Conservation (phyloP, 176 grass and related monocot genomes). For the Poa annua region DNA sequence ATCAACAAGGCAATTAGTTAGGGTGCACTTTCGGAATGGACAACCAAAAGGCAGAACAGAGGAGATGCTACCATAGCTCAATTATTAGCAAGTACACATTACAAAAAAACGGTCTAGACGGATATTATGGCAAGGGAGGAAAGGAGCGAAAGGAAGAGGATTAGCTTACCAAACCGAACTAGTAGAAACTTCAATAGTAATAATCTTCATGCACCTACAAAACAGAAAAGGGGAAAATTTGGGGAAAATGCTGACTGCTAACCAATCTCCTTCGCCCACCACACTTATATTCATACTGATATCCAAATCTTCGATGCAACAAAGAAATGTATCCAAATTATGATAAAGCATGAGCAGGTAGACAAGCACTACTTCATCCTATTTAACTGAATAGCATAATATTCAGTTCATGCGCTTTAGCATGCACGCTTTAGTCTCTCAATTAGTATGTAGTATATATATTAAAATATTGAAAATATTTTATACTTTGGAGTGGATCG, state of each 20-base stretch:
- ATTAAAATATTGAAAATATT: too few relatives aligned
- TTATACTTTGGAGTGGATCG: too few relatives aligned
- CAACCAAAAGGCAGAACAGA: slow-evolving; percentile 24
- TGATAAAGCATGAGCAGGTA: neutral
- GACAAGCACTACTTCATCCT: neutral
- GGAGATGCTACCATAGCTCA: slow-evolving; percentile 45
- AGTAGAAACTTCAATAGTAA: slow-evolving; percentile 19
- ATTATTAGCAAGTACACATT: slow-evolving; percentile 40
- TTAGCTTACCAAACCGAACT: slow-evolving; percentile 48
- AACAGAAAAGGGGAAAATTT: neutral
- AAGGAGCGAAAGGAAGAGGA: slow-evolving; percentile 6
- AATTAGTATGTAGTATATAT: too few relatives aligned
- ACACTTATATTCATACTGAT: neutral
- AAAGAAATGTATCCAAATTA: neutral
- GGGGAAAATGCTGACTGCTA: neutral
- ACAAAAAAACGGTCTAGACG: neutral
- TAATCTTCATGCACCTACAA: slow-evolving; percentile 5
- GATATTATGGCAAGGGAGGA: neutral
- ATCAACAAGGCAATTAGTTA: slow-evolving; percentile 28
- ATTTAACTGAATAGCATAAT: neutral
- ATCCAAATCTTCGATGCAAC: neutral
- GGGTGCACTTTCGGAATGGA: slow-evolving; percentile 13
- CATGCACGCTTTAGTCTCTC: too few relatives aligned
- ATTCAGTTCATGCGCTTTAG: too few relatives aligned
- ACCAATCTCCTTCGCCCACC: slow-evolving; percentile 30